phyloP scores from a whole-genome alignment of 306 rosid genomes.

The Cicer arietinum region DNA sequence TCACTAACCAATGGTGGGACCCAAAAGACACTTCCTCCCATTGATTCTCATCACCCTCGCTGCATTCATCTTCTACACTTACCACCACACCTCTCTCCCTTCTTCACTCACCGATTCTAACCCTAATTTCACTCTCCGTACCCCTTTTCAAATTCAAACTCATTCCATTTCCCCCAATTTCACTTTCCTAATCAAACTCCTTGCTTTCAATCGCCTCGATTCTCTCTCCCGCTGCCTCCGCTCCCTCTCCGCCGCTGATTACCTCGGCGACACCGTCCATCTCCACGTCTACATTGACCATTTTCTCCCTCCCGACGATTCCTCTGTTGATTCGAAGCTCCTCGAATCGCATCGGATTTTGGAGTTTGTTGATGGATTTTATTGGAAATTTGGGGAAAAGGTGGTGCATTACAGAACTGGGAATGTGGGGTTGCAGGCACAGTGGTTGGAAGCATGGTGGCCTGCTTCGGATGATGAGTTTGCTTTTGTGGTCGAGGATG shows the following conservation, averaged over 20 bases:
- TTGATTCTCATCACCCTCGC: constrained; percentile 52
- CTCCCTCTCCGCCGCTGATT: constrained; percentile 81
- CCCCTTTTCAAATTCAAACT: constrained; percentile 35
- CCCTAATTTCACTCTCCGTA: constrained; percentile 49
- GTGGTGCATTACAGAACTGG: constrained; percentile 75
- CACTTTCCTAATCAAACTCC: constrained; percentile 73
- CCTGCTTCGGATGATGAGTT: constrained; percentile 82
- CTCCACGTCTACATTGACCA: constrained; percentile 84
- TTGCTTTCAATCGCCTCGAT: constrained; percentile 76
- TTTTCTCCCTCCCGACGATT: constrained; percentile 43
- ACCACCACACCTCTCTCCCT: constrained; percentile 63
- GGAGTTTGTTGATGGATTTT: constrained; percentile 70
- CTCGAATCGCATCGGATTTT: constrained; percentile 63
- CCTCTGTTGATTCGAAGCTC: constrained; percentile 49
- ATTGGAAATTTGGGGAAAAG: constrained; percentile 84
- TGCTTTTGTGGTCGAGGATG: constrained; percentile 86
- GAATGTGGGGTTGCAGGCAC: constrained; percentile 91
- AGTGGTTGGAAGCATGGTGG: constrained; percentile 99
- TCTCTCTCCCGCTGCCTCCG: constrained; percentile 84
- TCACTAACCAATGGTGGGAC: constrained; percentile 63
- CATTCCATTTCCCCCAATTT: constrained; percentile 45
- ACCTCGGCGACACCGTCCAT: constrained; percentile 77
- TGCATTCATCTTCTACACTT: constrained; percentile 56
- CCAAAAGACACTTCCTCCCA: constrained; percentile 68
- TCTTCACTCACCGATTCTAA: constrained; percentile 49